Conservation (phyloP, 257 asterid genomes). For the Cruciata laevipes region DNA sequence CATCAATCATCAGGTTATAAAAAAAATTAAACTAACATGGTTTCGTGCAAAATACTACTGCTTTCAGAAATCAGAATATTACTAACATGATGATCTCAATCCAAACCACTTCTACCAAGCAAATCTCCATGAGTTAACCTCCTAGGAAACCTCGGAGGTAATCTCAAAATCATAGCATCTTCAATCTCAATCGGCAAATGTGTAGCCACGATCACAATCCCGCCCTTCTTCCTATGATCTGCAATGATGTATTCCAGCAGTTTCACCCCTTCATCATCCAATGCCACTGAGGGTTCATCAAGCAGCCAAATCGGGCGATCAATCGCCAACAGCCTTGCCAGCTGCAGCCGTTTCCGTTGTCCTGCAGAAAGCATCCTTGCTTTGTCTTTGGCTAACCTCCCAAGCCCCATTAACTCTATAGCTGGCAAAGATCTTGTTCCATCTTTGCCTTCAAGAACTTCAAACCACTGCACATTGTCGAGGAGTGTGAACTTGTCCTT, state of each 20-base stretch:
- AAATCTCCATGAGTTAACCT: constrained; percentile 47
- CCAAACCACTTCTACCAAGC: constrained; percentile 45
- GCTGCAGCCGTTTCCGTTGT: constrained; percentile 69
- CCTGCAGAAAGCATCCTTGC: constrained; percentile 81
- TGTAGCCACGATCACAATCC: constrained; percentile 56
- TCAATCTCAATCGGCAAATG: constrained; percentile 56
- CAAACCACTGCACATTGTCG: constrained; percentile 77
- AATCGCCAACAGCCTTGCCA: constrained; percentile 70
- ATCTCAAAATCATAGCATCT: constrained; percentile 40
- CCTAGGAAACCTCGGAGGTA: constrained; percentile 56
- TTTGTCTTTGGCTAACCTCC: constrained; percentile 62
- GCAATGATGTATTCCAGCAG: constrained; percentile 55
- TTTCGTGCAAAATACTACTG: too few species aligned
- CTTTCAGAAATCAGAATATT: too few species aligned
- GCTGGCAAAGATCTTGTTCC: constrained; percentile 60
- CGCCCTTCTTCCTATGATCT: constrained; percentile 72
- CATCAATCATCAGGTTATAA: too few species aligned
- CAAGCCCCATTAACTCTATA: constrained; percentile 77
- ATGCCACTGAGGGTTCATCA: constrained; percentile 85
- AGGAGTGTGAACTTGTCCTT: constrained; percentile 59
- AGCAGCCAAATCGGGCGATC: constrained; percentile 89
- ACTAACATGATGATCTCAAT: constrained; percentile 12
- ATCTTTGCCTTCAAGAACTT: constrained; percentile 74
- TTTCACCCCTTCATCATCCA: constrained; percentile 71
- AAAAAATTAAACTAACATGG: too few species aligned